Evolutionary conservation across 2,329 filamentous ascomycete species (phyloP).

Genomic region (Xylogone sp.): DNA sequence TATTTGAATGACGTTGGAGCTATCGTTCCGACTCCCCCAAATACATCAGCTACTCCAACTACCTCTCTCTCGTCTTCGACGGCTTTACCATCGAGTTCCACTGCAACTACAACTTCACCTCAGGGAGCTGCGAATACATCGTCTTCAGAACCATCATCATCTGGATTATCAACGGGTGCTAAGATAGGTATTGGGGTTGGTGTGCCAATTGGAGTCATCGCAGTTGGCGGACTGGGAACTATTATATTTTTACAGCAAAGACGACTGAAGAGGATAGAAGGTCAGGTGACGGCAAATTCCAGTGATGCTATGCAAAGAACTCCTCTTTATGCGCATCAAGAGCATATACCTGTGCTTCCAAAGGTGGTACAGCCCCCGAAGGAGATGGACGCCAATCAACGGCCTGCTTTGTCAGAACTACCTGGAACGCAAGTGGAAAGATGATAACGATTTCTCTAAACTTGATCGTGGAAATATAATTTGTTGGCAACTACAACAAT

Average conservation of each 20-base stretch:
- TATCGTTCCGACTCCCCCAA: background rate
- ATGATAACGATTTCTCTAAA: too few relatives aligned
- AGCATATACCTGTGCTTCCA: too few relatives aligned
- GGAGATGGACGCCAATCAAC: too few relatives aligned
- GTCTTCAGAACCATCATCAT: background rate
- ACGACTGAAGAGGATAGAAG: background rate
- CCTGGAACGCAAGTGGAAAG: too few relatives aligned
- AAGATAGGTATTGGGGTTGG: conserved; percentile 7
- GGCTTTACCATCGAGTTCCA: background rate
- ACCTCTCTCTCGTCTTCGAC: background rate
- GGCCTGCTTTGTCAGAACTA: too few relatives aligned
- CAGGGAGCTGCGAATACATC: background rate
- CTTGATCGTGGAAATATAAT: too few relatives aligned
- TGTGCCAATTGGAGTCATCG: conserved; percentile 6
- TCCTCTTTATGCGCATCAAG: too few relatives aligned
- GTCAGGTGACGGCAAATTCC: too few relatives aligned
- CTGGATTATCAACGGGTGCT: conserved; percentile 2
- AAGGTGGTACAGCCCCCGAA: too few relatives aligned
- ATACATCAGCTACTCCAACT: background rate
- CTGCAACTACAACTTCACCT: background rate
- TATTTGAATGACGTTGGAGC: conserved; percentile 1
- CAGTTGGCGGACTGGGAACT: background rate
- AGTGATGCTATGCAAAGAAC: too few relatives aligned
- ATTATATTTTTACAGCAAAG: conserved; percentile 4
- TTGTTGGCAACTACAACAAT: too few relatives aligned